phyloP scores from a whole-genome alignment of 345 rosid genomes.

The Eucalyptus pauciflora region DNA sequence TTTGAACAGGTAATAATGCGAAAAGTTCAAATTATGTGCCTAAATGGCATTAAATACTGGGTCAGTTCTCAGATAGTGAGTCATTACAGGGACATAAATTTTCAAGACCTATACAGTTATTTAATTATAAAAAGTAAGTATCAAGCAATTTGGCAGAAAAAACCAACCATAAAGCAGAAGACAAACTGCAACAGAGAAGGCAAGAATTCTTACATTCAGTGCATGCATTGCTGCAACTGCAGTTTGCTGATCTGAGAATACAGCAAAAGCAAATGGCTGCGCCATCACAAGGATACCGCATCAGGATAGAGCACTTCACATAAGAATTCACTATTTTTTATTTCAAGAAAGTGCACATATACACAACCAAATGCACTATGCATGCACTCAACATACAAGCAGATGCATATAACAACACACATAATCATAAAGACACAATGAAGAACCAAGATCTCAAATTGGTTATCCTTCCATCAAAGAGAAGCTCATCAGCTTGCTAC shows the following conservation, averaged over 20 bases:
- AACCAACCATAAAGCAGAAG: not conserved
- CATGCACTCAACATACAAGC: not conserved
- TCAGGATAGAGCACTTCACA: not conserved
- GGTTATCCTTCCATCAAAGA: not conserved
- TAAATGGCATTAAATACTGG: not conserved
- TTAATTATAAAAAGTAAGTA: not conserved
- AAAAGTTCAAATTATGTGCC: not conserved
- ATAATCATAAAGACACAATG: not conserved
- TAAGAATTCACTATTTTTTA: not conserved
- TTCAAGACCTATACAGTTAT: not conserved
- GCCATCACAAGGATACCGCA: not conserved
- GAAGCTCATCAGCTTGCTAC: not conserved
- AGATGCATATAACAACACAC: not conserved
- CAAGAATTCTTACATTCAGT: slow-evolving; percentile 48
- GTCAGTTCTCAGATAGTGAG: not conserved
- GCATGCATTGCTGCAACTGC: slow-evolving; percentile 71
- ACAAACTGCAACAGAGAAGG: not conserved
- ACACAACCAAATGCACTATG: not conserved
- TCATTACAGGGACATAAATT: not conserved
- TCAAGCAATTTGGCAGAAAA: not conserved
- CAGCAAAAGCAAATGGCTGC: slow-evolving; percentile 87
- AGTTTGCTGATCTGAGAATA: slow-evolving; percentile 62
- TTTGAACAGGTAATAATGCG: not conserved
- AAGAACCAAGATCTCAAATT: not conserved
- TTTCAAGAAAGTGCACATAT: not conserved